Evolutionary conservation across 441 rosid species (phyloP).

Genomic region (Iberis amara): DNA sequence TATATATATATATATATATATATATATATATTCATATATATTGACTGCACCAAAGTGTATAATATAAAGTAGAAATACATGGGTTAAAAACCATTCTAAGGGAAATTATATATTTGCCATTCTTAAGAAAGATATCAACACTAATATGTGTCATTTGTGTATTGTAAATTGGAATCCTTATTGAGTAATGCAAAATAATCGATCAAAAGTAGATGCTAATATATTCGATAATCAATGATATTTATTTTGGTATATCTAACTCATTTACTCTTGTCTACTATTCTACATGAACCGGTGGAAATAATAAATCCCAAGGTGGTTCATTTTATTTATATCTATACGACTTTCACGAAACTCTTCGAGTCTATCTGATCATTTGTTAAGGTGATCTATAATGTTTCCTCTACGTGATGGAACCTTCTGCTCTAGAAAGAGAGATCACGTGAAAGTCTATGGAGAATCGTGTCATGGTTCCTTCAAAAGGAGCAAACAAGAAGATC

Average conservation of each 20-base stretch:
- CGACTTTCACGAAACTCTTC: conserved; percentile 7
- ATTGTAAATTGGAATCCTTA: too few relatives aligned
- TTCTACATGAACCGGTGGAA: conserved; percentile 31
- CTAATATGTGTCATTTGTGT: too few relatives aligned
- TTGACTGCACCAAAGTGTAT: too few relatives aligned
- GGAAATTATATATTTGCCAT: background rate
- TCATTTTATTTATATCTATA: conserved; percentile 20
- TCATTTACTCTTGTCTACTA: conserved; percentile 31
- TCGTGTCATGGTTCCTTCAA: conserved; percentile 26
- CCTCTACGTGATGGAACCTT: conserved; percentile 18
- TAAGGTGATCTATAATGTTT: conserved; percentile 21
- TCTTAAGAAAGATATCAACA: conserved; percentile 1
- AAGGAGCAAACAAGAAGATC: conserved; percentile 24
- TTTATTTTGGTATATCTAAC: conserved; percentile 28
- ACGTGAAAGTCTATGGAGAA: conserved; percentile 17
- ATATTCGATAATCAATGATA: conserved; percentile 17
- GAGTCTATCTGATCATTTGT: conserved; percentile 16
- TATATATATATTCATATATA: too few relatives aligned
- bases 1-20: too few relatives aligned
- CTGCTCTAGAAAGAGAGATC: conserved; percentile 26
- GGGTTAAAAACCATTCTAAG: too few relatives aligned
- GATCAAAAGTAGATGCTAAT: conserved; percentile 5
- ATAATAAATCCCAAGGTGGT: conserved; percentile 24
- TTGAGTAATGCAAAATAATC: conserved; percentile 8
- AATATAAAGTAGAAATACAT: too few relatives aligned